Evolutionary conservation across 2,329 filamentous ascomycete species (phyloP).

Genomic region (Neospermospora avenae): DNA sequence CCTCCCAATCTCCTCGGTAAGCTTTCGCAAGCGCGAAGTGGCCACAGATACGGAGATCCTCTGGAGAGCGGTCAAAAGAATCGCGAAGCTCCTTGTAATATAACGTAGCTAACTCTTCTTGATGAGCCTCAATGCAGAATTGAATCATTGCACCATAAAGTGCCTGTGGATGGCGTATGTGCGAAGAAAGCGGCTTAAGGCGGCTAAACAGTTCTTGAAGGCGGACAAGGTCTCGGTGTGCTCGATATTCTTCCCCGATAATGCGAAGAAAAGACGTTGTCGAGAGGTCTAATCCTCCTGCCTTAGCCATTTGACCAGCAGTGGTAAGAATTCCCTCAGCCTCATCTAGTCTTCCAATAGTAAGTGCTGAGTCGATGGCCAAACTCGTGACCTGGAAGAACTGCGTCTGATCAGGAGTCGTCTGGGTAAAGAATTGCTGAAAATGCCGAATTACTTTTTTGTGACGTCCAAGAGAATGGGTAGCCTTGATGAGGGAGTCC

Average conservation of each 20-base stretch:
- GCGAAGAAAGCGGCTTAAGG: slow-evolving; percentile 17
- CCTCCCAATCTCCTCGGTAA: slow-evolving; percentile 30
- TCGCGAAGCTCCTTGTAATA: slow-evolving; percentile 25
- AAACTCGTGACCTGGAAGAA: slow-evolving; percentile 20
- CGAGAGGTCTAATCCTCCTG: slow-evolving; percentile 16
- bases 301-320: slow-evolving; percentile 23
- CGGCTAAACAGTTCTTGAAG: slow-evolving; percentile 29
- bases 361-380: slow-evolving; percentile 26
- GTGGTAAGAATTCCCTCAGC: slow-evolving; percentile 27
- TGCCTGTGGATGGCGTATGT: slow-evolving; percentile 23
- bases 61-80: slow-evolving; percentile 3
- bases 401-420: slow-evolving; percentile 18
- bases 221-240: slow-evolving; percentile 23
- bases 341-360: slow-evolving; percentile 15
- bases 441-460: slow-evolving; percentile 21
- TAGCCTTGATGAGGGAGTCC: slow-evolving; percentile 26
- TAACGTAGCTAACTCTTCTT: slow-evolving; percentile 22
- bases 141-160: slow-evolving; percentile 33
- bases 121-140: slow-evolving; percentile 31
- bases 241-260: slow-evolving; percentile 31
- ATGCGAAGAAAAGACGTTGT: slow-evolving; percentile 29
- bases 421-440: slow-evolving; percentile 20
- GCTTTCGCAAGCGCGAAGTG: slow-evolving; percentile 35
- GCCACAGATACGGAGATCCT: slow-evolving; percentile 29
- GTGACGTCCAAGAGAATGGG: slow-evolving; percentile 21